These are phyloP conservation scores for Teratosphaeria zuluensis DNA, from an alignment of 2,329 filamentous ascomycete genomes.

Conservation along the genomic window DNA sequence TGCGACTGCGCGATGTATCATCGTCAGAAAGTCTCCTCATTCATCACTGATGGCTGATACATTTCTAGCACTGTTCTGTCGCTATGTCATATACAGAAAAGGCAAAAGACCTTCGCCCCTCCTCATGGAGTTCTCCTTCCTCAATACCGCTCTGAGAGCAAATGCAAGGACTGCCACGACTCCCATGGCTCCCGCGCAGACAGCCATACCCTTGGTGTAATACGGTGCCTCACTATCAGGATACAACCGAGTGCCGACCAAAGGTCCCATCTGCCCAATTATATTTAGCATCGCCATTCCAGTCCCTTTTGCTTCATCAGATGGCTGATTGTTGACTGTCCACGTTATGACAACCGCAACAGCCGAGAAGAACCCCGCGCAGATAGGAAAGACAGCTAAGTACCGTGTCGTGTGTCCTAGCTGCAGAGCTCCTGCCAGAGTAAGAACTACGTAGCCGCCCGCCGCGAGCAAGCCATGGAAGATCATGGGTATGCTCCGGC, in stretches of 20 bases:
- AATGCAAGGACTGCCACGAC: slow-evolving; percentile 35
- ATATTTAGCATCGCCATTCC: slow-evolving; percentile 74
- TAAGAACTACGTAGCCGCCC: slow-evolving; percentile 36
- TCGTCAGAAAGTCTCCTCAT: no score
- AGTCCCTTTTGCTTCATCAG: slow-evolving; percentile 58
- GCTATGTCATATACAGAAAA: background rate
- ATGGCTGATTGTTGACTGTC: slow-evolving; percentile 77
- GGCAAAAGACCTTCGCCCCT: background rate
- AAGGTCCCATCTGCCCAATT: slow-evolving; percentile 69
- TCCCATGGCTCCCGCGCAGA: slow-evolving; percentile 43
- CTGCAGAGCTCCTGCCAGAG: slow-evolving; percentile 32
- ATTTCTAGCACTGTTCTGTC: background rate
- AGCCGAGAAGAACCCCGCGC: slow-evolving; percentile 71
- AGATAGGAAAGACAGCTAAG: slow-evolving; percentile 66
- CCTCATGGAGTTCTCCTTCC: slow-evolving; percentile 21
- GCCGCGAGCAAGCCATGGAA: slow-evolving; percentile 59
- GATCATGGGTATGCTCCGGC: slow-evolving; percentile 58
- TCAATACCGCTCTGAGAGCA: slow-evolving; percentile 33
- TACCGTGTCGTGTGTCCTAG: slow-evolving; percentile 46
- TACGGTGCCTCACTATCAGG: slow-evolving; percentile 40
- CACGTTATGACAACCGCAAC: slow-evolving; percentile 80
- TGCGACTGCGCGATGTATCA: no score
- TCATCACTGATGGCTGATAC: no score
- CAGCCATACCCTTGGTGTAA: slow-evolving; percentile 41
- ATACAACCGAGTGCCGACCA: slow-evolving; percentile 47